phyloP scores from a whole-genome alignment of 2,329 filamentous ascomycete genomes.

The Fusarium ambrosium region DNA sequence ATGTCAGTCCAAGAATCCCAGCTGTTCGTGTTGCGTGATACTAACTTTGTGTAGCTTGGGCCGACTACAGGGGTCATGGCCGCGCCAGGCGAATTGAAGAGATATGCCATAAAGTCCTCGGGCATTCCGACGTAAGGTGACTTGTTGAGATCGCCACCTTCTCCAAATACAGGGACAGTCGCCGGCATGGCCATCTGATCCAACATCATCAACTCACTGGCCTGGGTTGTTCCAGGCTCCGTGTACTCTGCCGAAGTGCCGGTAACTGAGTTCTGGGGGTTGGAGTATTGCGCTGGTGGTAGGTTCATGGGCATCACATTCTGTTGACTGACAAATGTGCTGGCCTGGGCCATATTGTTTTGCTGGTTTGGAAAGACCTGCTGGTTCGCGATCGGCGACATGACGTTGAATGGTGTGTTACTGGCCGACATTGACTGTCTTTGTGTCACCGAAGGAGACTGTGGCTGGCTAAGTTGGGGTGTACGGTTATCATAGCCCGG shows the following conservation, averaged over 20 bases:
- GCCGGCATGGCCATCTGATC: conserved; percentile 74
- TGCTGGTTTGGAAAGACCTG: conserved; percentile 64
- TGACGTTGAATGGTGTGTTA: conserved; percentile 63
- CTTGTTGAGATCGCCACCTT: conserved; percentile 81
- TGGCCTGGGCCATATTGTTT: conserved; percentile 60
- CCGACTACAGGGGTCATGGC: conserved; percentile 62
- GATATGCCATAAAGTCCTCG: conserved; percentile 87
- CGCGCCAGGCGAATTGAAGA: conserved; percentile 72
- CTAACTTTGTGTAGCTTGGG: conserved; percentile 61
- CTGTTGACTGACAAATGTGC: conserved; percentile 69
- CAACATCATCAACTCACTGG: conserved; percentile 70
- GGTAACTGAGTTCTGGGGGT: conserved; percentile 47
- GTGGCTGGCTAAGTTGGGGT: conserved; percentile 42
- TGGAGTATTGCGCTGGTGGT: conserved; percentile 70
- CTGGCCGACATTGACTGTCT: conserved; percentile 63
- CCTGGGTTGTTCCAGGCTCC: conserved; percentile 60
- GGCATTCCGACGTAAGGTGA: conserved; percentile 87
- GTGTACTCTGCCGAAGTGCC: conserved; percentile 59
- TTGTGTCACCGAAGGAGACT: conserved; percentile 58
- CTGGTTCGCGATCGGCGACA: conserved; percentile 66
- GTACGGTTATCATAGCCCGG: conserved; percentile 50
- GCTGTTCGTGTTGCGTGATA: conserved; percentile 14
- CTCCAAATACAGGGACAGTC: conserved; percentile 88
- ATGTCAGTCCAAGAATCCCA: conserved; percentile 41
- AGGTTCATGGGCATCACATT: conserved; percentile 74